A percentile compares a stretch with the other conserved stretches of the same genome.
phyloP scores from a whole-genome alignment of 1,284 basidiomycete species.

The Cutaneotrichosporon cutaneum region DNA sequence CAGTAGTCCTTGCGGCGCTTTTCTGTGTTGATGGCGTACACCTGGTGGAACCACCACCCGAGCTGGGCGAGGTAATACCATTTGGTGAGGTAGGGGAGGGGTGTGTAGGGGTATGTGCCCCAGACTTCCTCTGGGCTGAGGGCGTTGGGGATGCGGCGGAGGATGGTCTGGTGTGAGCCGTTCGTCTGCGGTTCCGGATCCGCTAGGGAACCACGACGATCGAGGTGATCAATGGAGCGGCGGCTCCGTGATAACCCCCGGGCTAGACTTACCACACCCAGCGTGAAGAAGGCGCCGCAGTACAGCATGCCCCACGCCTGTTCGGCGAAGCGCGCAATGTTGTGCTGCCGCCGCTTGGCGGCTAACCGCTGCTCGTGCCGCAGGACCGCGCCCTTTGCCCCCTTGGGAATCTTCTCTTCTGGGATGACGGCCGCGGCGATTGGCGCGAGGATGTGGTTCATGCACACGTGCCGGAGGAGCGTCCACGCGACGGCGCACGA shows the following conservation, averaged over 20 bases:
- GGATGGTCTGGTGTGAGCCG: conserved; percentile 64
- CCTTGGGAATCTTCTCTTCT: conserved; percentile 4
- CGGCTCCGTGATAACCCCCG: background rate
- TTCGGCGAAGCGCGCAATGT: conserved; percentile 83
- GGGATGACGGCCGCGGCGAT: conserved; percentile 13
- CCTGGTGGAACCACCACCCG: conserved; percentile 91
- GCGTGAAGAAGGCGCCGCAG: conserved; percentile 69
- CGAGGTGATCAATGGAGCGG: background rate
- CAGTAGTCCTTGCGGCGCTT: conserved; percentile 85
- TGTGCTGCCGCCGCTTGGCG: conserved; percentile 58
- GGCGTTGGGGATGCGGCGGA: conserved; percentile 69
- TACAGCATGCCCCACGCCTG: conserved; percentile 89
- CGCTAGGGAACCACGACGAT: too few relatives aligned
- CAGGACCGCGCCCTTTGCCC: conserved; percentile 9
- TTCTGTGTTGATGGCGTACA: conserved; percentile 91
- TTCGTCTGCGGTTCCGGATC: too few relatives aligned
- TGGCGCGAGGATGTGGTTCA: conserved; percentile 73
- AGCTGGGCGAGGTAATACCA: conserved; percentile 87
- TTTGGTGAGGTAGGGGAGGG: conserved; percentile 75
- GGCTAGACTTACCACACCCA: conserved; percentile 71
- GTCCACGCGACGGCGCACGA: conserved; percentile 75
- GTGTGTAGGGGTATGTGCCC: conserved; percentile 77
- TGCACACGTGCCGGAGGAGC: conserved; percentile 68
- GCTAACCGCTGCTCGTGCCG: conserved; percentile 9
- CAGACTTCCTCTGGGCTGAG: conserved; percentile 71